Evolutionary conservation across 1,284 basidiomycete genomes (phyloP), one percentile per base, ranked within the genome.

Genomic region (Trichosporon sp.): DNA sequence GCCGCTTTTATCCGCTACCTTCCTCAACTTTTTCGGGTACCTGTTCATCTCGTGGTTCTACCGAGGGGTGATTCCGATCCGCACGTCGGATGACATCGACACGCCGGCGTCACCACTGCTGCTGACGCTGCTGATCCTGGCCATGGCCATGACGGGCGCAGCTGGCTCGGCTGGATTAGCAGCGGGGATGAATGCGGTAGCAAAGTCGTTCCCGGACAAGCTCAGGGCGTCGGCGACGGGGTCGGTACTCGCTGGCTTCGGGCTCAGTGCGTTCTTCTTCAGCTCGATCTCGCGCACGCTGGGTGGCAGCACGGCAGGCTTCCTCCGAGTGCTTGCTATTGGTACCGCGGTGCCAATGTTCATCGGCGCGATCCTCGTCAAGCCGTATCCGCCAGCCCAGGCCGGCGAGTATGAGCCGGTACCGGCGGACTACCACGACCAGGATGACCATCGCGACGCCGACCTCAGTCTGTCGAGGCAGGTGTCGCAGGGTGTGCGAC

Each of bases 261-360:
- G 91, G 0, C 83, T 92, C 5, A 90, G 89, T 8, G 91, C 90
- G 0, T 91, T 92, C 79, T 81, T 88, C 64, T 92, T 92, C 79
- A 88, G 88, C 23, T 83, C 85, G 0, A 54, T 54, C 49, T 54
- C 49, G 16, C 49, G 49, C 25, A 29, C 25, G 6, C 74, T 90
- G 19, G 86, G 88, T 0, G 90, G 88, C 0, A 83, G 90, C 69
- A 89, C 88, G 0, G 86, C 85, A 3, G 84, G 85, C 4, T 87
- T 92, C 62, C 79, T 92, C 3, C 80, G 87, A 0, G 74, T 89
- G n/a, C 85, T 92, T 10, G 84, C 87, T 0, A 72, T 88, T 2
- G 90, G 90, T 1, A 89, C 89, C 1, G 82, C 87, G 2, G 65
- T 87, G 3, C 87, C 89, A 4, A 87, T 89, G 84, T 69, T 90